phyloP scores from a whole-genome alignment of 139 green algal genomes.

The Haematococcus sp. region DNA sequence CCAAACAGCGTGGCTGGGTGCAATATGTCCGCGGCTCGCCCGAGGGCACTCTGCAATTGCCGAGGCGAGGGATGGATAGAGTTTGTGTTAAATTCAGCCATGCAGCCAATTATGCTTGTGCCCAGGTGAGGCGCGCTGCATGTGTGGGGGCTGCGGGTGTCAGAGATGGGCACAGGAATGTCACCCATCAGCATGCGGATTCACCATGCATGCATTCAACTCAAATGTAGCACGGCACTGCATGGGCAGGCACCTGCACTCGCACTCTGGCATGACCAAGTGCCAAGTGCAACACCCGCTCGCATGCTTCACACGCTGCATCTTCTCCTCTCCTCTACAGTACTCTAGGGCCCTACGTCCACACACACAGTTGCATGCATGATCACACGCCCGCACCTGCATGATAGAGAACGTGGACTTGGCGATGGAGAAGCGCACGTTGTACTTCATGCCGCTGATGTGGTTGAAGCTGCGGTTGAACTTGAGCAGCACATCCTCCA shows the following conservation, averaged over 20 bases:
- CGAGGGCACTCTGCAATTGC: neutral
- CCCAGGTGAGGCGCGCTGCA: neutral
- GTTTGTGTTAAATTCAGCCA: too few relatives aligned
- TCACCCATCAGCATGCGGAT: neutral
- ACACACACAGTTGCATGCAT: too few relatives aligned
- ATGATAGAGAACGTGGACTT: slow-evolving; percentile 39
- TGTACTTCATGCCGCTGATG: neutral
- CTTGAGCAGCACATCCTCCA: slow-evolving; percentile 29
- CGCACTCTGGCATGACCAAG: too few relatives aligned
- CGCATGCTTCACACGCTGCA: too few relatives aligned
- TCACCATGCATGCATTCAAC: slow-evolving; percentile 7
- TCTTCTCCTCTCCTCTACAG: too few relatives aligned
- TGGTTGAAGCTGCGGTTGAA: slow-evolving; percentile 27
- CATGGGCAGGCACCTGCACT: too few relatives aligned
- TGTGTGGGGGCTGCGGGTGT: neutral
- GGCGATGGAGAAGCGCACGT: slow-evolving; percentile 49
- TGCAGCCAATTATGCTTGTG: neutral
- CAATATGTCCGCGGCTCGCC: neutral
- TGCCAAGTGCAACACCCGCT: too few relatives aligned
- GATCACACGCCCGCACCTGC: slow-evolving; percentile 22
- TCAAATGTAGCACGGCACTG: too few relatives aligned
- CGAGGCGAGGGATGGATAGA: too few relatives aligned
- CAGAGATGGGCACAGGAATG: neutral
- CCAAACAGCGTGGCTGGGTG: slow-evolving; percentile 9
- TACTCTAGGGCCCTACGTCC: too few relatives aligned